Evolutionary conservation across 352 stramenopile species (phyloP).

Genomic region (Phytopythium sindhum): DNA sequence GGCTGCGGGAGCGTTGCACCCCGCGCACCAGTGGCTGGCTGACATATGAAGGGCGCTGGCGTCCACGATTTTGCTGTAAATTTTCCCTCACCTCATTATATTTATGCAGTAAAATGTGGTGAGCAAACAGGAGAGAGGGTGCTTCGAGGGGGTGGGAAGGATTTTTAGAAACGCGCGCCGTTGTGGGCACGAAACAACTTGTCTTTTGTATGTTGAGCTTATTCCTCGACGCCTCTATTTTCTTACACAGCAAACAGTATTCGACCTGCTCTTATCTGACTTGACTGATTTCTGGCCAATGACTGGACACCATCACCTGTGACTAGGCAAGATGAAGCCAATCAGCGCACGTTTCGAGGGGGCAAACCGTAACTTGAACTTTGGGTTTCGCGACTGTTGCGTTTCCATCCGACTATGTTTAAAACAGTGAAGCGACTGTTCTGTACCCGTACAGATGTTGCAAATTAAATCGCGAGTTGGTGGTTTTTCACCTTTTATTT

Average conservation of each 20-base stretch:
- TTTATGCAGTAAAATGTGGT: too few species aligned
- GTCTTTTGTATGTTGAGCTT: background rate
- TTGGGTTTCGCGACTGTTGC: background rate
- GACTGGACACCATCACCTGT: conserved; percentile 8
- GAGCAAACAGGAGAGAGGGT: background rate
- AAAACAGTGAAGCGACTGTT: conserved; percentile 7
- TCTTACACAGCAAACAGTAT: background rate
- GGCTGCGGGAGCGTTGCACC: conserved; percentile 3
- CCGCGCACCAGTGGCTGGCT: background rate
- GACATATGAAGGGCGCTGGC: background rate
- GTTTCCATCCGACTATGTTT: conserved; percentile 10
- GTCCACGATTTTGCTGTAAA: too few species aligned
- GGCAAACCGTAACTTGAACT: conserved; percentile 20
- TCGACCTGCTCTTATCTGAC: background rate
- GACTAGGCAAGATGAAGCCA: conserved; percentile 23
- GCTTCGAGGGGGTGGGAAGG: too few species aligned
- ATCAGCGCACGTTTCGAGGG: conserved; percentile 9
- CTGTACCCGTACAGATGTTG: background rate
- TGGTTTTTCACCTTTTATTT: background rate
- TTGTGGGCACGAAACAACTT: background rate
- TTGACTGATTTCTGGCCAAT: conserved; percentile 16
- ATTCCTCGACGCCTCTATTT: background rate
- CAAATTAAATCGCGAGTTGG: background rate
- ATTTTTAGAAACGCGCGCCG: background rate
- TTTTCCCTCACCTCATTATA: too few species aligned